Evolutionary conservation across 495 filamentous ascomycete genomes (phyloP), one percentile per base, ranked within the genome.

Genomic region (Chaetomidium leptoderma): DNA sequence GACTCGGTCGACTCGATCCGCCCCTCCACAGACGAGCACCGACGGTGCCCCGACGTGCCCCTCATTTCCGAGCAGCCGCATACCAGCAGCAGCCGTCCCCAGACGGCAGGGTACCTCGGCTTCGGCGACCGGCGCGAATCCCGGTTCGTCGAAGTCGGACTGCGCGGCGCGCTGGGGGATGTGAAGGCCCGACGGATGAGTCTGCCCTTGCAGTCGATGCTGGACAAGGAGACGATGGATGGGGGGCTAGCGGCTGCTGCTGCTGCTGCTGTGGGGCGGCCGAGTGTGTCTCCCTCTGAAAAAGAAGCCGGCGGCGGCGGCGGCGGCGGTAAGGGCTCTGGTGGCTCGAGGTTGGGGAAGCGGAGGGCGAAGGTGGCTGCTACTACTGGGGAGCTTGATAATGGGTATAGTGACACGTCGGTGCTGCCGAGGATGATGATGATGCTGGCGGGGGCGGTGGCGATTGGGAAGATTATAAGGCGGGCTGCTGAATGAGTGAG

Each of bases 101-200:
- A 68, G 36, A 75, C 46, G 4, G 73, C 74, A 8, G 71, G 73
- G 45, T 67, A 72, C 32, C 68, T 78, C 2, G 72, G 72, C 27
- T 59, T 77, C 40, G 74, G 74, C 26, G 65, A 76, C 33, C 63
- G 67, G 39, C 70, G 69, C 42, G 72, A 74, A 56, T 60, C 65
- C 35, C 63, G 64, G 24, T 63, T 66, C 40, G 61, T 62, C 11
- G 65, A 69, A 14, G 44, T 76, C 16, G 72, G 66, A 3, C 43
- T 78, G 32, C 64, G 72, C 27, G 57, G 68, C 4, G 68, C 71
- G 17, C 60, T 75, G n/a, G 63, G 62, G 2, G 57, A 59, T 29
- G 30, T 40, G 13, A 11, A 23, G 17, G 42, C 61, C 26, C 62
- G 64, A 2, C 59, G 66, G 0, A 46, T 56, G 23, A 65, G 66